Evolutionary conservation across 257 asterid species (phyloP), one percentile per base, ranked within the genome.

Genomic region (Verbena officinalis): DNA sequence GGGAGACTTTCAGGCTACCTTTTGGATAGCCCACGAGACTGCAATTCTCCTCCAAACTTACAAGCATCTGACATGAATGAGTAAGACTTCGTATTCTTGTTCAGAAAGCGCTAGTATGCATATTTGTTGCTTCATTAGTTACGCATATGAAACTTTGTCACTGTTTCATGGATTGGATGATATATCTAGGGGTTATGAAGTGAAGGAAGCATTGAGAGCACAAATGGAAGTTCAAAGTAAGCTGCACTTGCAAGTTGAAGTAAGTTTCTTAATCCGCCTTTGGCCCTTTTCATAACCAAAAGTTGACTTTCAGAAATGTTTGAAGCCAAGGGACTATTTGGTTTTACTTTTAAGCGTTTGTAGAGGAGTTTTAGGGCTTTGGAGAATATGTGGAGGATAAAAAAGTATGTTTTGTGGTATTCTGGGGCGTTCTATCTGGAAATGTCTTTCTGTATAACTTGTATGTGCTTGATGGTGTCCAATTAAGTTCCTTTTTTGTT

Each of bases 201-300:
- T 84, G 31, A 82, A 84, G 80, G 91, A 84, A 77, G 91, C 91
- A 40, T 68, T 84, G 73, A 79, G 88, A 75, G 91, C 82, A 64
- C 91, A 84, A 50, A 84, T 84, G 91, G 91, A 84, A 84, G 91
- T 84, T 63, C 86, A 84, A 63, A 84, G 86, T 59, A 79, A 82
- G 67, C 81, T 84, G 30, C 86, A 84, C 74, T 66, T 82, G 68
- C 91, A 82, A 80, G 91, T 84, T 49, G 91, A 84, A 75, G 91
- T 82, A 80, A 84, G 78, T 59, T 70, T 22, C 68, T 53, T 23
- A 15, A 30, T 14, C 38, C 2, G 21, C 48, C 45, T 46, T 60
- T 27, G n/a, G n/a, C n/a, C n/a, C n/a, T n/a, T n/a, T n/a, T n/a
- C n/a, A n/a, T n/a, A n/a, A n/a, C 13, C 13, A 14, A 21, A 23